These are phyloP conservation scores for Lecanicillium sp. DNA, from an alignment of 2,329 filamentous ascomycete genomes.

Conservation along the genomic window DNA sequence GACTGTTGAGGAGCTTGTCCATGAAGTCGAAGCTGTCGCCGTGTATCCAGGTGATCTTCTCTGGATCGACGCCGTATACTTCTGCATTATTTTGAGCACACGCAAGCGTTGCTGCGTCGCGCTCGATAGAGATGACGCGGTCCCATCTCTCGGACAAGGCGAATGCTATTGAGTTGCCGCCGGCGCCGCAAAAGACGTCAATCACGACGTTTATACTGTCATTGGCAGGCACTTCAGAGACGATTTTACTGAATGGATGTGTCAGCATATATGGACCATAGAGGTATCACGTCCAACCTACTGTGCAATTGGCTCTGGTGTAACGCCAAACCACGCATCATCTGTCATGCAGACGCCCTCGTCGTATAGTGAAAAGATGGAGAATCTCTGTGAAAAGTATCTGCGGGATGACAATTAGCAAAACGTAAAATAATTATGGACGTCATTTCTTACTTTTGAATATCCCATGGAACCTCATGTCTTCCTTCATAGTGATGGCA, in stretches of 20 bases:
- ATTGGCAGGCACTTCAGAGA: constrained; percentile 56
- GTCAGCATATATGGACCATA: constrained; percentile 11
- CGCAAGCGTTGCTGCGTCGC: constrained; percentile 67
- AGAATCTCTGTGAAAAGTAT: constrained; percentile 85
- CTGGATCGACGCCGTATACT: constrained; percentile 69
- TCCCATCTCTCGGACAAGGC: constrained; percentile 72
- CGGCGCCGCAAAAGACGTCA: constrained; percentile 85
- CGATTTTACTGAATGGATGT: constrained; percentile 53
- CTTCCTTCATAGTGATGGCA: constrained; percentile 68
- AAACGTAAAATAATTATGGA: background rate
- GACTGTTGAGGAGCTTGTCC: constrained; percentile 28
- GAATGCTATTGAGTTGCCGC: constrained; percentile 93
- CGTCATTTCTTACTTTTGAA: constrained; percentile 61
- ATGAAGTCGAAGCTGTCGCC: constrained; percentile 80
- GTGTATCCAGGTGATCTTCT: constrained; percentile 71
- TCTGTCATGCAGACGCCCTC: constrained; percentile 85
- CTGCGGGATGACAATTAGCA: constrained; percentile 32
- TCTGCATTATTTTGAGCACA: constrained; percentile 90
- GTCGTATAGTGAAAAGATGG: constrained; percentile 81
- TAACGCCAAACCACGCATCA: constrained; percentile 94
- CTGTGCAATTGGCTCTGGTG: constrained; percentile 84
- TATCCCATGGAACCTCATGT: constrained; percentile 68
- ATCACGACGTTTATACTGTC: constrained; percentile 59
- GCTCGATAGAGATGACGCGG: constrained; percentile 82
- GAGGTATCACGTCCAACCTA: constrained; percentile 32